Evolutionary conservation across 1,139 yeast genomes (phyloP).

Genomic region (Yamadazyma epiphylla): DNA sequence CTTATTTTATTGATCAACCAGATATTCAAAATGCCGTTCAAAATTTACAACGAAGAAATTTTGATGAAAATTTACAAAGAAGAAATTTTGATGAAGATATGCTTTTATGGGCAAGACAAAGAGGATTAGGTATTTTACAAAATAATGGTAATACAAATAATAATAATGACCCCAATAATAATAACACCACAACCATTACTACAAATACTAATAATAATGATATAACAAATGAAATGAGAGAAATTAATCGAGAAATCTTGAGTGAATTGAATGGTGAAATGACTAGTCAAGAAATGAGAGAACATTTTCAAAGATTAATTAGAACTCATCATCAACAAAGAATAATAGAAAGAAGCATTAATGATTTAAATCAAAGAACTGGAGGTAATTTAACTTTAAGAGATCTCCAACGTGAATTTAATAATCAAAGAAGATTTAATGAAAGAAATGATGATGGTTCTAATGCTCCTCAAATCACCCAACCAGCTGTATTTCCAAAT

Average conservation of each 20-base stretch:
- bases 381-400: conserved; percentile 4
- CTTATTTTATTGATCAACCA: conserved; percentile 36
- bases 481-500: conserved; percentile 40
- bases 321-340: conserved; percentile 27
- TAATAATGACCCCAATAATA: no score
- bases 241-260: conserved; percentile 33
- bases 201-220: conserved; percentile 13
- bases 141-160: conserved; percentile 13
- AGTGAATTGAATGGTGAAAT: conserved; percentile 32
- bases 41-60: conserved; percentile 1
- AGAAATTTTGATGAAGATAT: conserved; percentile 19
- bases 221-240: conserved; percentile 20
- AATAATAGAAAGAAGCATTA: conserved; percentile 10
- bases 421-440: neutral
- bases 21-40: conserved; percentile 26
- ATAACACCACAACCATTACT: no score
- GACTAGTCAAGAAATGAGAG: conserved; percentile 38
- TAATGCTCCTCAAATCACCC: conserved; percentile 43
- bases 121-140: conserved; percentile 30
- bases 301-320: conserved; percentile 32
- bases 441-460: conserved; percentile 6
- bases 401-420: conserved; percentile 1
- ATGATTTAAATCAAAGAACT: conserved; percentile 11
- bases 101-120: conserved; percentile 27
- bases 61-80: neutral